Evolutionary conservation across 345 rosid genomes (phyloP).

Genomic region (Corymbia maculata): DNA sequence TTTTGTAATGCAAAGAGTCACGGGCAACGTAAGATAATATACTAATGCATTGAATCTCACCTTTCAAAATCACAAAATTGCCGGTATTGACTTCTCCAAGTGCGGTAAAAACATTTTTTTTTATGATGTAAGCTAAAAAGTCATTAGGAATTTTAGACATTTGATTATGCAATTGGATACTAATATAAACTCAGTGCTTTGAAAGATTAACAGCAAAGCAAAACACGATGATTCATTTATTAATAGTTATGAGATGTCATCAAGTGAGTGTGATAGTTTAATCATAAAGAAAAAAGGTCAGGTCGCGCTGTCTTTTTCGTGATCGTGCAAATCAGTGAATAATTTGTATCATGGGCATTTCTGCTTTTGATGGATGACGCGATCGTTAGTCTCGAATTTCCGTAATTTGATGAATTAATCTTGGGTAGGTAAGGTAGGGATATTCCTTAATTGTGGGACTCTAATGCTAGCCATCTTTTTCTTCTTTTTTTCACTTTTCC

Average conservation of each 20-base stretch:
- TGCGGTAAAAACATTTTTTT: too few relatives aligned
- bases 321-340: not conserved
- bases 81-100: not conserved
- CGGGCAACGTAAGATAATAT: not conserved
- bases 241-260: not conserved
- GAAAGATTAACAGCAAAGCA: too few relatives aligned
- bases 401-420: not conserved
- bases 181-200: not conserved
- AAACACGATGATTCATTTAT: not conserved
- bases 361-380: not conserved
- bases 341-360: not conserved
- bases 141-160: rapidly evolving
- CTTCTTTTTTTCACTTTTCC: not conserved
- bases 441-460: not conserved
- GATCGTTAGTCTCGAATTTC: not conserved
- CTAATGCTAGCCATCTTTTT: not conserved
- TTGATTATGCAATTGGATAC: rapidly evolving
- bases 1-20: too few relatives aligned
- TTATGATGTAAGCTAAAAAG: too few relatives aligned
- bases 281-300: too few relatives aligned
- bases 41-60: rapidly evolving
- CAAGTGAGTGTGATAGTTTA: too few relatives aligned
- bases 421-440: rapidly evolving
- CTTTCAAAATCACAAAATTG: rapidly evolving
- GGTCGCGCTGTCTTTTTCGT: rapidly evolving